These are phyloP conservation scores for Mimosa bimucronata DNA, from an alignment of 306 rosid genomes.

Conservation along the genomic window DNA sequence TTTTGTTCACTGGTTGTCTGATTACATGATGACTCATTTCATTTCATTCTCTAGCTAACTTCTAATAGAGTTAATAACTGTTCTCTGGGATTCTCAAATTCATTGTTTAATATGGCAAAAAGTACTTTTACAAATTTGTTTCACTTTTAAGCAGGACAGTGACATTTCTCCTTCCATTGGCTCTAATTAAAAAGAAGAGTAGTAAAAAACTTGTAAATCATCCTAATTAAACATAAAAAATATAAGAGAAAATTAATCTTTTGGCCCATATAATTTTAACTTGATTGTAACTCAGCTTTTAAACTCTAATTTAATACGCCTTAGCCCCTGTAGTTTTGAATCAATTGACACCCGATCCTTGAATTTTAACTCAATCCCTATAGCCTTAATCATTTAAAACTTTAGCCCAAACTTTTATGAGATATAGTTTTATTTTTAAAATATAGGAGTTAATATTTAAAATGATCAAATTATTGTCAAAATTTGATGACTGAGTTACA, in stretches of 20 bases:
- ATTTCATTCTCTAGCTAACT: constrained; percentile 21
- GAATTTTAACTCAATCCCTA: too few species aligned
- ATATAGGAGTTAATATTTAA: too few species aligned
- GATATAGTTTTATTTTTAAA: too few species aligned
- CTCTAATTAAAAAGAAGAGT: neutral
- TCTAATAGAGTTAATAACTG: constrained; percentile 11
- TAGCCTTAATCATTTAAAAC: too few species aligned
- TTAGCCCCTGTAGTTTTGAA: too few species aligned
- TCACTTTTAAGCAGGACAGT: constrained; percentile 13
- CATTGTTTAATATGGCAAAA: constrained; percentile 4
- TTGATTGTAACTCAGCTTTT: too few species aligned
- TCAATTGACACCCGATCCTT: too few species aligned
- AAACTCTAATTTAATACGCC: too few species aligned
- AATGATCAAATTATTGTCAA: too few species aligned
- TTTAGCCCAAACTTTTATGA: too few species aligned
- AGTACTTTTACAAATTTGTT: constrained; percentile 23
- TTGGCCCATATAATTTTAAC: too few species aligned
- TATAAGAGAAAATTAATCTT: neutral
- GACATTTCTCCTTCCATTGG: constrained; percentile 30
- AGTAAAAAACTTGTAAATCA: neutral
- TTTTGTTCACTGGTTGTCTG: neutral
- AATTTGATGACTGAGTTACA: too few species aligned
- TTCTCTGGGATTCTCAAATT: neutral
- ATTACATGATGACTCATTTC: neutral
- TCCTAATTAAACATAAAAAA: neutral